Percentiles rank a stretch among this genome's conserved stretches.
Evolutionary conservation across 1,284 basidiomycete species (phyloP).

Genomic region (Takashimella koratensis): DNA sequence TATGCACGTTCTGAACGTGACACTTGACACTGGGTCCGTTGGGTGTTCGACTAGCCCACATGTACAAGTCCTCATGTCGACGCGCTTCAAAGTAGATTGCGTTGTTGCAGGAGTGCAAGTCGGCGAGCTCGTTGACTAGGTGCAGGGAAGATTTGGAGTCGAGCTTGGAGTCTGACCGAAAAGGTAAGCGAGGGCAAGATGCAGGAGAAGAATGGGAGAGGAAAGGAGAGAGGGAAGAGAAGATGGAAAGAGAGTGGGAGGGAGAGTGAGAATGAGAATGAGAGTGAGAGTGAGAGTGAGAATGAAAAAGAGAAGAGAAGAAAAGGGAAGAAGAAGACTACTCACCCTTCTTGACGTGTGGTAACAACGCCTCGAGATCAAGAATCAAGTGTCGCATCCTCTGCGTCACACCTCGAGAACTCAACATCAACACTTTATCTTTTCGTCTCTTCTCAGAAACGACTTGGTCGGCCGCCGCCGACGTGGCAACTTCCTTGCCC

Average conservation of each 20-base stretch:
- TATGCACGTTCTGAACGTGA: conserved; percentile 98
- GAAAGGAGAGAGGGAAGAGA: neutral
- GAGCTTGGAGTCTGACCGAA: conserved; percentile 76
- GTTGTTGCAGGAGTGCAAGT: conserved; percentile 98
- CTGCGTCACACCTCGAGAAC: conserved; percentile 90
- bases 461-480: neutral
- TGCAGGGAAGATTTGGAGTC: conserved; percentile 95
- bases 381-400: conserved; percentile 97
- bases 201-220: neutral
- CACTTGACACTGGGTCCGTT: conserved; percentile 97
- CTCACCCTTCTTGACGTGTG: conserved; percentile 94
- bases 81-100: conserved; percentile 96
- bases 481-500: conserved; percentile 6
- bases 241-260: conserved; percentile 68
- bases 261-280: neutral
- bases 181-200: neutral
- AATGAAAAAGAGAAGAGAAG: neutral
- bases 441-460: conserved; percentile 49
- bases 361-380: conserved; percentile 84
- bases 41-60: conserved; percentile 96
- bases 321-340: conserved; percentile 7
- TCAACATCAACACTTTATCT: conserved; percentile 77
- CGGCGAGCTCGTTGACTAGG: conserved; percentile 93
- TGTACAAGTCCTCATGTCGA: conserved; percentile 89
- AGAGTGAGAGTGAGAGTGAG: neutral